phyloP scores from a whole-genome alignment of 352 stramenopile genomes.

The Phytophthora pluvialis region DNA sequence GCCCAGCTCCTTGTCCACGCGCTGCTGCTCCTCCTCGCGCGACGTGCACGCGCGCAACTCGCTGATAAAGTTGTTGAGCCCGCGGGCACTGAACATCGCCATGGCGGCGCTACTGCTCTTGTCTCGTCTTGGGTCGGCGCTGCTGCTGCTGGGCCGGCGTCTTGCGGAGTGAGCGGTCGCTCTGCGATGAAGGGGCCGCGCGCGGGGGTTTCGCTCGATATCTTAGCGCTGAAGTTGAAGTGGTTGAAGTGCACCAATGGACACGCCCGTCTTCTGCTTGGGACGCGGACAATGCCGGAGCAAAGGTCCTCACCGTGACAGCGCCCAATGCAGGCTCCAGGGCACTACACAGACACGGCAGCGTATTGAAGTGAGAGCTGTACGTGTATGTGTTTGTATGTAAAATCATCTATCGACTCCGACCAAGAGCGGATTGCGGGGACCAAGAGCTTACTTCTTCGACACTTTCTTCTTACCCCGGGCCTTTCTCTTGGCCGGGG shows the following conservation, averaged over 20 bases:
- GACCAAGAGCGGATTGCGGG: conserved; percentile 6
- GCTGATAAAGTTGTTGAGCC: conserved; percentile 89
- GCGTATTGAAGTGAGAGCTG: conserved; percentile 11
- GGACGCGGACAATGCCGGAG: no score
- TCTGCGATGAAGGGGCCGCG: conserved; percentile 9
- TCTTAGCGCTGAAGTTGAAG: conserved; percentile 12
- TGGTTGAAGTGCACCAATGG: conserved; percentile 8
- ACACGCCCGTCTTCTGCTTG: no score
- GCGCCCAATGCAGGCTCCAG: no score
- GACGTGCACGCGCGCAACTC: conserved; percentile 75
- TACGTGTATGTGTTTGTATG: conserved; percentile 39
- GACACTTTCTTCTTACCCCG: conserved; percentile 34
- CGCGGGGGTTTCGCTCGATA: conserved; percentile 22
- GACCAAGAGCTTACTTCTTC: conserved; percentile 37
- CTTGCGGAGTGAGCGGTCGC: conserved; percentile 26
- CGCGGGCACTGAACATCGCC: conserved; percentile 81
- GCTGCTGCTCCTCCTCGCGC: conserved; percentile 94
- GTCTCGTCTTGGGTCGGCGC: no score
- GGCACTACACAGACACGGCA: not conserved
- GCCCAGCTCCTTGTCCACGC: conserved; percentile 97
- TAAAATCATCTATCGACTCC: conserved; percentile 45
- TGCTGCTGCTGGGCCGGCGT: conserved; percentile 6
- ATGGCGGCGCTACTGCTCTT: conserved; percentile 35
- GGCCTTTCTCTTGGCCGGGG: conserved; percentile 33
- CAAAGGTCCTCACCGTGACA: no score